phyloP scores from a whole-genome alignment of 495 filamentous ascomycete genomes.

The Alectoria sarmentosa region DNA sequence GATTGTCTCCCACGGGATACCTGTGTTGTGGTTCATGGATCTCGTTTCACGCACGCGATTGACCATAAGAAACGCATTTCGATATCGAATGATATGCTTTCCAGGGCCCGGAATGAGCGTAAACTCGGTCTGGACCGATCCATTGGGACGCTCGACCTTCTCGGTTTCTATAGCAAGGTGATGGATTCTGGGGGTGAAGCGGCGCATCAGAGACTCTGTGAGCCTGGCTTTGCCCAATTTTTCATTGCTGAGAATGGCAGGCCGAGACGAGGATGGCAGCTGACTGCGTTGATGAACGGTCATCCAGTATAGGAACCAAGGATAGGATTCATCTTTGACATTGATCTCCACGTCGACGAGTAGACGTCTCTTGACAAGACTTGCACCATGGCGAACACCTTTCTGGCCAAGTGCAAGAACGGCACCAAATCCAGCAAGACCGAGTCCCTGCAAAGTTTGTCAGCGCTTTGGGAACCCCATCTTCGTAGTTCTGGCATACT shows the following conservation, averaged over 20 bases:
- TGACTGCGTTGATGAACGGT: conserved; percentile 65
- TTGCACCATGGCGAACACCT: conserved; percentile 58
- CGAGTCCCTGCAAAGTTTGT: conserved; percentile 52
- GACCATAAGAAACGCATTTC: conserved; percentile 77
- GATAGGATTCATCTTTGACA: conserved; percentile 85
- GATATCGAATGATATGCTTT: conserved; percentile 76
- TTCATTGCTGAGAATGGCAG: conserved; percentile 26
- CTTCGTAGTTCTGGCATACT: conserved; percentile 5
- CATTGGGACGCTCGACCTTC: conserved; percentile 52
- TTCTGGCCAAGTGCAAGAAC: conserved; percentile 67
- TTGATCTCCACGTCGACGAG: conserved; percentile 94
- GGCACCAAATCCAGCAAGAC: conserved; percentile 80
- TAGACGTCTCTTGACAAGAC: conserved; percentile 72
- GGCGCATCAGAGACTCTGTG: conserved; percentile 47
- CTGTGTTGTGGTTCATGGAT: conserved; percentile 62
- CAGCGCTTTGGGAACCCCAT: conserved; percentile 9
- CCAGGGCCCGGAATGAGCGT: conserved; percentile 86
- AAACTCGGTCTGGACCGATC: conserved; percentile 70
- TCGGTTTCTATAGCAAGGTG: conserved; percentile 64
- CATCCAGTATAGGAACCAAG: conserved; percentile 93
- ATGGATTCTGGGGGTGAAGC: conserved; percentile 55
- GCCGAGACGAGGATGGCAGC: conserved; percentile 24
- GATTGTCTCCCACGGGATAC: conserved; percentile 88
- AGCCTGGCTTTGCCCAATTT: conserved; percentile 33
- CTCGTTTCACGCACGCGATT: conserved; percentile 74